Conservation (phyloP, 805 yeast genomes). For the Yarrowia osloensis region DNA sequence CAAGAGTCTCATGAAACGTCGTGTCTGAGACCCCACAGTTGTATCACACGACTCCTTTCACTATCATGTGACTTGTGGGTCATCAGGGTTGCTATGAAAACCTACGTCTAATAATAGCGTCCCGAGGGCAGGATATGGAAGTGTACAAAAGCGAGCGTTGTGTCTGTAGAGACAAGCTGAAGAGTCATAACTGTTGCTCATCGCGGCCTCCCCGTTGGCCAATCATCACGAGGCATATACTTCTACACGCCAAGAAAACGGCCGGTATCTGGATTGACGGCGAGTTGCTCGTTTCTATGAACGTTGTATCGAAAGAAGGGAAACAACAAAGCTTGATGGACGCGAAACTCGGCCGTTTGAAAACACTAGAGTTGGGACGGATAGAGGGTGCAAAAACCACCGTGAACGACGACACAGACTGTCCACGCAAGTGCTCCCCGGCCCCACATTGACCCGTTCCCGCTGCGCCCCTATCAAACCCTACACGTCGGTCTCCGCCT, state of each 20-base stretch:
- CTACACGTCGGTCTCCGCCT: conserved; percentile 16
- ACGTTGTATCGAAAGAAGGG: neutral
- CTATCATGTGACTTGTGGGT: neutral
- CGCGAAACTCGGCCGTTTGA: neutral
- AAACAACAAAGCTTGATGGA: neutral
- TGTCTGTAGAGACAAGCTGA: too few relatives aligned
- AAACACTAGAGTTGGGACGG: neutral
- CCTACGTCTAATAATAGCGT: neutral
- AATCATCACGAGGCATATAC: neutral
- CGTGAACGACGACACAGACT: neutral
- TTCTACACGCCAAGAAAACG: neutral
- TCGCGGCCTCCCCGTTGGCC: too few relatives aligned
- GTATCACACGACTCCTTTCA: neutral
- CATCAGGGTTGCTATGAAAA: neutral
- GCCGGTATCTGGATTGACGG: neutral
- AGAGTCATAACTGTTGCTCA: too few relatives aligned
- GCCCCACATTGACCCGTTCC: neutral
- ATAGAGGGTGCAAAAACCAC: neutral
- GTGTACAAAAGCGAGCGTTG: too few relatives aligned
- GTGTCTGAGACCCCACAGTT: neutral
- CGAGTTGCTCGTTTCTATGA: neutral
- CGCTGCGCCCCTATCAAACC: neutral
- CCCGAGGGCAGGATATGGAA: too few relatives aligned
- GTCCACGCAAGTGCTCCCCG: neutral
- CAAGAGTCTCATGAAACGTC: too few relatives aligned